Evolutionary conservation across 78 protist species (phyloP).

Genomic region (Dictyostelium citrinum): DNA sequence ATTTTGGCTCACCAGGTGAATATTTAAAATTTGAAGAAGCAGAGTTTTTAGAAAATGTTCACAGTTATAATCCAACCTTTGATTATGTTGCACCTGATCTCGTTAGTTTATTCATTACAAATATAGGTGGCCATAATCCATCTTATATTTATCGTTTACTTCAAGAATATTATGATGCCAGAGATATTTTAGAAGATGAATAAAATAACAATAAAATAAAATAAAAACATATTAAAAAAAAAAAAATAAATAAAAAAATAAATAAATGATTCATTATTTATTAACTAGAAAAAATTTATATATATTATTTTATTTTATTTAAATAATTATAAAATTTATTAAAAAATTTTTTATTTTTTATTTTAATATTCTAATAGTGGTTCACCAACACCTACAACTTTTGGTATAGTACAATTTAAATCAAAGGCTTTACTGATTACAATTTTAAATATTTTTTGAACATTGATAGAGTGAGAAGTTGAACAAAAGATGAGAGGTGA

Average conservation of each 20-base stretch:
- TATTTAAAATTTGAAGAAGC: conserved; percentile 75
- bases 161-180: conserved; percentile 87
- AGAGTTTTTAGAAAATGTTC: conserved; percentile 53
- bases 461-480: conserved; percentile 90
- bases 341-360: not conserved
- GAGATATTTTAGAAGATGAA: conserved; percentile 76
- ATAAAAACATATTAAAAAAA: not conserved
- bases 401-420: conserved; percentile 85
- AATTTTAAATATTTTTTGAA: conserved; percentile 94
- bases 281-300: not conserved
- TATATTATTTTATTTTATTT: not conserved
- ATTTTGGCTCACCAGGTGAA: conserved; percentile 77
- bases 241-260: not conserved
- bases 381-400: conserved; percentile 86
- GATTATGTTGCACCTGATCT: conserved; percentile 96
- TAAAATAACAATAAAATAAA: not conserved
- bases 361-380: conserved; percentile 91
- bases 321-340: not conserved
- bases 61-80: conserved; percentile 85
- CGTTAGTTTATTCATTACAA: conserved; percentile 91
- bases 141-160: conserved; percentile 92
- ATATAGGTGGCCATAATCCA: conserved; percentile 90
- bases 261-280: not conserved
- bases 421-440: conserved; percentile 91
- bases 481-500: conserved; percentile 96